These are phyloP conservation scores for Solanum pinnatisectum DNA, from an alignment of 257 asterid genomes.

Conservation along the genomic window DNA sequence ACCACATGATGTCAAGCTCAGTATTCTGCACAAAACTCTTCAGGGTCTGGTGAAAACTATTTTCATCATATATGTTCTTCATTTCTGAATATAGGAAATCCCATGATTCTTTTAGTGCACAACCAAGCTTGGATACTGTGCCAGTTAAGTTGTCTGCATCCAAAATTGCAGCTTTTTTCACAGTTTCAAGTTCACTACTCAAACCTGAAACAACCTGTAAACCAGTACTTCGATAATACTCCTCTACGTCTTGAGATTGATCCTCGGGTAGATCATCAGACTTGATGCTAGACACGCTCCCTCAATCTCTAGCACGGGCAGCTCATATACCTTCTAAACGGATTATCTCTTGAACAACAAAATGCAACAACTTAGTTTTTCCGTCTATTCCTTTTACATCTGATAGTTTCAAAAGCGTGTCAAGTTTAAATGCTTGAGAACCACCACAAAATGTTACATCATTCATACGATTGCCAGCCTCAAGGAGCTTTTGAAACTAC, in stretches of 20 bases:
- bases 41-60: slow-evolving; percentile 47
- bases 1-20: slow-evolving; percentile 50
- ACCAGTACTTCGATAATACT: slow-evolving; percentile 52
- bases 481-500: slow-evolving; percentile 75
- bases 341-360: slow-evolving; percentile 80
- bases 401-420: slow-evolving; percentile 68
- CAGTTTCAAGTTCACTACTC: slow-evolving; percentile 60
- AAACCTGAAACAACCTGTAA: slow-evolving; percentile 63
- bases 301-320: slow-evolving; percentile 41
- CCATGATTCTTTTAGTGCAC: slow-evolving; percentile 35
- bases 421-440: slow-evolving; percentile 92
- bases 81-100: slow-evolving; percentile 47
- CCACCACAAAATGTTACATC: slow-evolving; percentile 91
- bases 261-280: slow-evolving; percentile 39
- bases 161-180: slow-evolving; percentile 56
- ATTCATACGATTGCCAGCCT: slow-evolving; percentile 95
- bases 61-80: slow-evolving; percentile 38
- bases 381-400: slow-evolving; percentile 92
- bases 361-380: slow-evolving; percentile 77
- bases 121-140: slow-evolving; percentile 44
- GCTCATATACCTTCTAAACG: slow-evolving; percentile 82
- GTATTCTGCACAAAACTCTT: slow-evolving; percentile 54
- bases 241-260: slow-evolving; percentile 38
- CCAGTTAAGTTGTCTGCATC: slow-evolving; percentile 61
- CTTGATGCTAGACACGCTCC: slow-evolving; percentile 31